Evolutionary conservation across 257 asterid genomes (phyloP), one percentile per base, ranked within the genome.

Genomic region (Penstemon eatonii): DNA sequence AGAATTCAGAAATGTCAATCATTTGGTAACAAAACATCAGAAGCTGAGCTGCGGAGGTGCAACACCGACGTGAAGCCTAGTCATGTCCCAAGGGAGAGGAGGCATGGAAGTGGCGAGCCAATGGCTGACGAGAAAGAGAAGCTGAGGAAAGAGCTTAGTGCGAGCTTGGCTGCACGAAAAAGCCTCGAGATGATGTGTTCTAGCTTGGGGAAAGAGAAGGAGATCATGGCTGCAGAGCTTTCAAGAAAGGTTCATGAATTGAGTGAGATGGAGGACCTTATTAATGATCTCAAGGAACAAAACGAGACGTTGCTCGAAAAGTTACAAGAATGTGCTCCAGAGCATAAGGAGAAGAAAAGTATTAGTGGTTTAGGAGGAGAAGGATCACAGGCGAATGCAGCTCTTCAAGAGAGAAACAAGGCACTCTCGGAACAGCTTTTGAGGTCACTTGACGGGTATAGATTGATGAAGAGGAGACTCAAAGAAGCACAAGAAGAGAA

Each of bases 121-220:
- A 38, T 3, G 42, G 68, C 54, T 0, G 83, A 86, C 3, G 95
- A 90, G 67, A 80, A 69, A 18, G 95, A 80, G 13, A 79, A 69
- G 79, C 83, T 90, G 12, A 82, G 75, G 42, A 79, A 78, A 44
- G 83, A 84, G 65, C 77, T 90, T 25, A 73, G 68, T 5, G 85
- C 86, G 0, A 79, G 88, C 74, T 47, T 75, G 69, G 90, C 83
- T 0, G 87, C 91, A 3, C 68, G 85, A 38, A 91, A 86, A 63
- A 84, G 84, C 66, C 83, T 91, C 7, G 89, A 89, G 76, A 71
- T 82, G 18, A 78, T 85, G 95, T 88, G 92, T 79, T 75, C 89
- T 0, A 81, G 96, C 42, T 77, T 86, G 61, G 93, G 91, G 39
- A 86, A 82, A 67, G 97, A 88, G 68, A 91, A 84, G 76, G 92